Conservation (phyloP, 345 rosid genomes). For the Bruguiera gymnorhiza region DNA sequence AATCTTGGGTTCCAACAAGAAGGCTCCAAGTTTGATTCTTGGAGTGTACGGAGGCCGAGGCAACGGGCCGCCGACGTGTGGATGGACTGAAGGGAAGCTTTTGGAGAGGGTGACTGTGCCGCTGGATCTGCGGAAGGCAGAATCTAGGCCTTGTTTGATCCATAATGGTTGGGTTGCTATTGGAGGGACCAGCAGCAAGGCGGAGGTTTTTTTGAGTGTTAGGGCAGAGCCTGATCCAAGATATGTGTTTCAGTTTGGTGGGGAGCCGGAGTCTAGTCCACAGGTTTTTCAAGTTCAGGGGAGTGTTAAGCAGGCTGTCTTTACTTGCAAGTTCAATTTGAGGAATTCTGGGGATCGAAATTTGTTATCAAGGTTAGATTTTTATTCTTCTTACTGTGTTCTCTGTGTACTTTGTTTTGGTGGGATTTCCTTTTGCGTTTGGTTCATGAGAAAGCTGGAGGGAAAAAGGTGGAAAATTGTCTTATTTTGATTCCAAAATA, state of each 20-base stretch:
- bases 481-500: background rate
- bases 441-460: slow-evolving; percentile 5
- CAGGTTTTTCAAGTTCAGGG: slow-evolving; percentile 94
- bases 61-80: slow-evolving; percentile 38
- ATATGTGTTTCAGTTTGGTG: slow-evolving; percentile 79
- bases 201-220: slow-evolving; percentile 50
- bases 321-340: slow-evolving; percentile 86
- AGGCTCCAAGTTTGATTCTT: slow-evolving; percentile 27
- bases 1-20: slow-evolving; percentile 21
- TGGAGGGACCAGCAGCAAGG: slow-evolving; percentile 33
- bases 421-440: slow-evolving; percentile 1
- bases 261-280: slow-evolving; percentile 94
- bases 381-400: background rate
- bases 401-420: background rate
- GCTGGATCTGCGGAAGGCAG: slow-evolving; percentile 61
- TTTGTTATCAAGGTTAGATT: slow-evolving; percentile 50
- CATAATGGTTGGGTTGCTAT: slow-evolving; percentile 72
- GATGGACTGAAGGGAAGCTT: slow-evolving; percentile 47
- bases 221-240: slow-evolving; percentile 85
- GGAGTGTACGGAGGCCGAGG: slow-evolving; percentile 41
- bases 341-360: slow-evolving; percentile 56
- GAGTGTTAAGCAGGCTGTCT: slow-evolving; percentile 76
- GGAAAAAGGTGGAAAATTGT: background rate
- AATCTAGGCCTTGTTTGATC: slow-evolving; percentile 40
- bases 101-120: slow-evolving; percentile 54